Evolutionary conservation across 331 rosid species (phyloP).

Genomic region (Phaseolus coccineus): DNA sequence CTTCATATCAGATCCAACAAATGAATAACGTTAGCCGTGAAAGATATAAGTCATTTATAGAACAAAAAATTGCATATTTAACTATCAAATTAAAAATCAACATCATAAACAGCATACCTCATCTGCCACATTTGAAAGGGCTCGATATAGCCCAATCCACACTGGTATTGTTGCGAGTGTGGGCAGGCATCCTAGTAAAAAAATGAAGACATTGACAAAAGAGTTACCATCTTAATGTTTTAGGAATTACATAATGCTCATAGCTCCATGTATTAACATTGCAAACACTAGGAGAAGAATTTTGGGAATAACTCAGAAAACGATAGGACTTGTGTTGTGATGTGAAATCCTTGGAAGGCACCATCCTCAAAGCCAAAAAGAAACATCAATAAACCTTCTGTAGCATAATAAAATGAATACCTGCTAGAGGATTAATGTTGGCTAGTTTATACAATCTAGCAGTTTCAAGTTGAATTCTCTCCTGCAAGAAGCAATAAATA

Average conservation of each 20-base stretch:
- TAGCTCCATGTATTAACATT: constrained; percentile 12
- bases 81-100: constrained; percentile 30
- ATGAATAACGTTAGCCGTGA: constrained; percentile 42
- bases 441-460: constrained; percentile 93
- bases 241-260: constrained; percentile 13
- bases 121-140: constrained; percentile 94
- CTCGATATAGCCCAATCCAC: constrained; percentile 96
- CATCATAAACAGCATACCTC: constrained; percentile 65
- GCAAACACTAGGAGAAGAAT: constrained; percentile 12
- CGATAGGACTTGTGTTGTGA: constrained; percentile 17
- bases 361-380: constrained; percentile 3
- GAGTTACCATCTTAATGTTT: constrained; percentile 7
- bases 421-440: constrained; percentile 92
- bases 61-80: not conserved
- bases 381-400: constrained; percentile 30
- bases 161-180: constrained; percentile 92
- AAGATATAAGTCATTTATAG: constrained; percentile 14
- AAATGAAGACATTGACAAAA: constrained; percentile 6
- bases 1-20: constrained; percentile 52
- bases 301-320: constrained; percentile 12
- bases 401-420: constrained; percentile 52
- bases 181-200: constrained; percentile 81
- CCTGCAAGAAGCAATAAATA: constrained; percentile 63
- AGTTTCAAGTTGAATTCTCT: constrained; percentile 91
- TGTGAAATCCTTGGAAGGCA: constrained; percentile 7